Base-by-base conservation (phyloP, 345 rosid genomes). In the Angophora floribunda region DNA sequence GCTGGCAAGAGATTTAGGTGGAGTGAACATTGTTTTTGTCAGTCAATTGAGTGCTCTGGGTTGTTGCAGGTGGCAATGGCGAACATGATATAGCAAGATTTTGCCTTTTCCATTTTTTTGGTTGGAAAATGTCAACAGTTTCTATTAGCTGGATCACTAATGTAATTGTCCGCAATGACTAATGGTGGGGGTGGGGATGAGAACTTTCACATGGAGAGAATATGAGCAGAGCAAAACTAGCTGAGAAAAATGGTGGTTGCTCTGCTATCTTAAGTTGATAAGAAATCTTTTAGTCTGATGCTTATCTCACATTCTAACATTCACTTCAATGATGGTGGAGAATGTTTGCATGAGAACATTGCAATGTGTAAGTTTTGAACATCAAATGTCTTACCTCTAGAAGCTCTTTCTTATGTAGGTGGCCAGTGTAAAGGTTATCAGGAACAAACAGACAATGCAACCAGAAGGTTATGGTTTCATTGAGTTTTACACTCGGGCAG, bases 391-490 rank as follows among this genome's bases (percentile, higher is more conserved):
- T 75, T 26, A 41, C 49, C 49, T 41, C 49, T 75, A 41, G 84
- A 19, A 75, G 28, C 44, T 41, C 47, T 89, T 47, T 24, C 52
- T 50, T 51, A 85, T 88, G 82, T 93, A 96, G 98, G 92, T 96
- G 91, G 57, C 89, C 86, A 89, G 91, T 19, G 93, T 93, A 51
- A 97, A 97, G 92, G 96, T 97, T 26, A 97, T 97, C 87, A 96
- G 99, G 52, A 96, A 96, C 88, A 97, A 95, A 93, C 97, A 93
- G 89, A 95, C 98, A 28, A 90, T 89, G 82, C 97, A 95, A 82
- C 57, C 94, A 19, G 98, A 97, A 89, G 98, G 98, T 8, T 97
- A 97, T 91, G 99, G 99, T 3, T 97, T 97, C 85, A 90, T 96
- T 49, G 99, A 96, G 93, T 94, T 97, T 86, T 87, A 84, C 78